Evolutionary conservation across 352 stramenopile species (phyloP).

Genomic region (Globisporangium abappressorium): DNA sequence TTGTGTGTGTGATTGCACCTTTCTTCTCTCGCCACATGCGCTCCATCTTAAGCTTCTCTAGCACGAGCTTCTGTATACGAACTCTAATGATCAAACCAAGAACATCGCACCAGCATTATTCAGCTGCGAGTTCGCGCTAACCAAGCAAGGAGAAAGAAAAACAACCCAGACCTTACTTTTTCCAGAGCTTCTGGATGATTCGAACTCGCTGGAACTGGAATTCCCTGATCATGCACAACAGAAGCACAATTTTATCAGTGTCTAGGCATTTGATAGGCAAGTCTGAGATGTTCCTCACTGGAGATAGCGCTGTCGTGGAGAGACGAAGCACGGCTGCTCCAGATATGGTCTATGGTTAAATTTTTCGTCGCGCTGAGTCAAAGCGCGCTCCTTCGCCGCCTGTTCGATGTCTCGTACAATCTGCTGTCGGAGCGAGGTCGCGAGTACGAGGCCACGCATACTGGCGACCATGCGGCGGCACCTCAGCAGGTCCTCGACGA

Average conservation of each 20-base stretch:
- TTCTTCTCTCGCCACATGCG: slow-evolving; percentile 27
- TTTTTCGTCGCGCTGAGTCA: neutral
- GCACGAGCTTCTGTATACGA: slow-evolving; percentile 19
- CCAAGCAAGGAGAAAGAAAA: neutral
- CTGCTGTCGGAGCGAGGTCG: slow-evolving; percentile 37
- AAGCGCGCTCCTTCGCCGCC: neutral
- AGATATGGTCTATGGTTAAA: neutral
- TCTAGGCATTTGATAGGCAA: neutral
- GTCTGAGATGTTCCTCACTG: slow-evolving; percentile 15
- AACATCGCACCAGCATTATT: neutral
- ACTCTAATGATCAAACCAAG: slow-evolving; percentile 5
- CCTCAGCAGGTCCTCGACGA: slow-evolving; percentile 41
- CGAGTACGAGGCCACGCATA: slow-evolving; percentile 47
- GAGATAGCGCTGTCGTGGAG: slow-evolving; percentile 32
- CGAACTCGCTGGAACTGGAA: slow-evolving; percentile 12
- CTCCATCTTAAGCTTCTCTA: slow-evolving; percentile 27
- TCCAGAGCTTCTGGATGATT: slow-evolving; percentile 24
- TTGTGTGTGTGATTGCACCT: slow-evolving; percentile 9
- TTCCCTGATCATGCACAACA: neutral
- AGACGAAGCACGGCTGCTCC: neutral
- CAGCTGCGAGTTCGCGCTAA: neutral
- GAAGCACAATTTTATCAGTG: slow-evolving; percentile 8
- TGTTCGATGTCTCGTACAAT: slow-evolving; percentile 30
- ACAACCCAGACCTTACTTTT: slow-evolving; percentile 8
- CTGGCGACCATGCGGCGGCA: slow-evolving; percentile 47